phyloP scores from a whole-genome alignment of 2,329 filamentous ascomycete species.

The Venturia asperata region DNA sequence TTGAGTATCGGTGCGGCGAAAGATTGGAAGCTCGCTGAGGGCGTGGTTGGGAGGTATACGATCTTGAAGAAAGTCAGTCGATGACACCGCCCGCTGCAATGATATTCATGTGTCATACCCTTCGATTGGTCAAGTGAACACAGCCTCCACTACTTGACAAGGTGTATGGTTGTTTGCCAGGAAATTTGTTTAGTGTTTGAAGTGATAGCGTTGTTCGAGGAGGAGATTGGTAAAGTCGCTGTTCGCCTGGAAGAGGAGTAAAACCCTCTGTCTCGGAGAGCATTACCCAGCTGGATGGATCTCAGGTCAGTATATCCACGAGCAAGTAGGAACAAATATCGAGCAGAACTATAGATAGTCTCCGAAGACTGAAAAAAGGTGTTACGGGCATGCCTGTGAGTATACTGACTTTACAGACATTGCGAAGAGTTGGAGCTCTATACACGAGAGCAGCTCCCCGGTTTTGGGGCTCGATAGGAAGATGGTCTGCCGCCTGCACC shows the following conservation, averaged over 20 bases:
- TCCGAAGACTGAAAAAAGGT: not conserved
- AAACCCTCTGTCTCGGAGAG: conserved; percentile 65
- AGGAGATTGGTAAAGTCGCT: conserved; percentile 71
- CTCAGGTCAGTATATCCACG: not conserved
- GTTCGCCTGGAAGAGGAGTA: conserved; percentile 77
- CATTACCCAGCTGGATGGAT: conserved; percentile 73
- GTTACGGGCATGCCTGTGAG: not conserved
- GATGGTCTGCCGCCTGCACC: not conserved
- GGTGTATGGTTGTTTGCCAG: conserved; percentile 56
- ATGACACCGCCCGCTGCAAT: conserved; percentile 24
- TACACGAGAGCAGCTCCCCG: not conserved
- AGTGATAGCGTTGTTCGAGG: conserved; percentile 71
- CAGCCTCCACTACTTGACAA: conserved; percentile 67
- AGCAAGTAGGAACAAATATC: not conserved
- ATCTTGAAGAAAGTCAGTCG: conserved; percentile 47
- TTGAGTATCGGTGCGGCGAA: conserved; percentile 86
- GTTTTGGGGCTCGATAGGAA: not conserved
- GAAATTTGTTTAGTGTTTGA: conserved; percentile 60
- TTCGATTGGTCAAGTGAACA: conserved; percentile 76
- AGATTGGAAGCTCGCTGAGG: conserved; percentile 65
- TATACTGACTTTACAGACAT: conserved; percentile 12
- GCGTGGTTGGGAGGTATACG: conserved; percentile 73
- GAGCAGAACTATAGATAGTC: not conserved
- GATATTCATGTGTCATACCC: conserved; percentile 50
- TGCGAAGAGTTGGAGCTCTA: not conserved